Evolutionary conservation across 2,329 filamentous ascomycete genomes (phyloP).

Genomic region (Emergomyces africanus): DNA sequence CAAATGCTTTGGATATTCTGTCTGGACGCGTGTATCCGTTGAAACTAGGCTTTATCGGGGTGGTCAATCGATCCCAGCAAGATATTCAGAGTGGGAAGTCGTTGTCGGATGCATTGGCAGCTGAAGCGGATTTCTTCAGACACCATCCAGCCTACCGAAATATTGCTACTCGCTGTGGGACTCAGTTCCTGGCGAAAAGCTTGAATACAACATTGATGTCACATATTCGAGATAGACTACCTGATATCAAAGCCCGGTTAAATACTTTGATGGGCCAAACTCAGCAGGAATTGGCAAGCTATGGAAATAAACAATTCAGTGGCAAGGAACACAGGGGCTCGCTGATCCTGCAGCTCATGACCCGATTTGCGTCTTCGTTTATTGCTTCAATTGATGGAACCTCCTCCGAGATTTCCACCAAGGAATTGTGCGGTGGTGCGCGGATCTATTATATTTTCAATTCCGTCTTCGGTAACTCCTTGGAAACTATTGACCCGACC

Average conservation of each 20-base stretch:
- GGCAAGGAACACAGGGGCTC: conserved; percentile 95
- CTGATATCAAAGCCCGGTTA: conserved; percentile 93
- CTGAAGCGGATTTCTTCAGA: conserved; percentile 89
- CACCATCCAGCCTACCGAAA: conserved; percentile 96
- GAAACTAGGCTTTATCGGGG: conserved; percentile 94
- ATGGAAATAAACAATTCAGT: conserved; percentile 94
- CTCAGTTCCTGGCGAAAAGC: conserved; percentile 85
- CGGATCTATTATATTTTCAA: conserved; percentile 99
- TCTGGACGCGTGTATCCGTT: conserved; percentile 92
- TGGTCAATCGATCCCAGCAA: conserved; percentile 95
- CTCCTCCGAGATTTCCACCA: conserved; percentile 95
- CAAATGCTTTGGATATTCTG: conserved; percentile 94
- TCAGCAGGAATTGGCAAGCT: conserved; percentile 94
- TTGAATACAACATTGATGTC: conserved; percentile 91
- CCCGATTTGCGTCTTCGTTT: conserved; percentile 91
- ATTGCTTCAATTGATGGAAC: conserved; percentile 98
- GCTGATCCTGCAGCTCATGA: conserved; percentile 94
- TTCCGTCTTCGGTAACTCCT: conserved; percentile 90
- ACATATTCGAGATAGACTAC: conserved; percentile 88
- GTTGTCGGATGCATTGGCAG: conserved; percentile 79
- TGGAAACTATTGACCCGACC: conserved; percentile 93
- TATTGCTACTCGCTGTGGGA: conserved; percentile 86
- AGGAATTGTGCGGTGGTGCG: conserved; percentile 88
- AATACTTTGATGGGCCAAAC: conserved; percentile 99
- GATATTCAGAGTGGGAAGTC: conserved; percentile 94